Evolutionary conservation across 148 eudicot species (phyloP).

Genomic region (Cornus suecica): DNA sequence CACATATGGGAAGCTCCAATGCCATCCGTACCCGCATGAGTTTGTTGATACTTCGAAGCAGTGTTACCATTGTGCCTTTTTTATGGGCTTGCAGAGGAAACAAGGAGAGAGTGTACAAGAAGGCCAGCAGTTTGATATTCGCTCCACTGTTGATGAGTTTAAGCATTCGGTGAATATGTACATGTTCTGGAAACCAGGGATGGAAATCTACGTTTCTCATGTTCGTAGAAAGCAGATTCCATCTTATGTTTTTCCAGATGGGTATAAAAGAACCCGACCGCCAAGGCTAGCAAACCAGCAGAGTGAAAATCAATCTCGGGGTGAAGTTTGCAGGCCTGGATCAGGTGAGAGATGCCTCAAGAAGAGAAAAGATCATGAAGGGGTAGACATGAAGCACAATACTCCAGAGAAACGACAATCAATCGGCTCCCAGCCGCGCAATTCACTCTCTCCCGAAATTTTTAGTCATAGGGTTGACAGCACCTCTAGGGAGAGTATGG

Average conservation of each 20-base stretch:
- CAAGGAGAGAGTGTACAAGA: constrained; percentile 68
- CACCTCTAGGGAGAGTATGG: constrained; percentile 6
- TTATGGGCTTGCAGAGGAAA: constrained; percentile 81
- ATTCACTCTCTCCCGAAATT: constrained; percentile 50
- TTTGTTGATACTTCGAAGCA: constrained; percentile 54
- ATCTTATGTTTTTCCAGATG: constrained; percentile 56
- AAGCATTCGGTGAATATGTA: constrained; percentile 56
- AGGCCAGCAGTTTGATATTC: constrained; percentile 80
- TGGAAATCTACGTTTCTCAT: constrained; percentile 74
- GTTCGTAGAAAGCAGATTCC: constrained; percentile 72
- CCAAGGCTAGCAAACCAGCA: constrained; percentile 31
- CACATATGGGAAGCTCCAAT: constrained; percentile 72
- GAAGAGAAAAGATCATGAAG: constrained; percentile 38
- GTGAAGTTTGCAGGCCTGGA: constrained; percentile 20
- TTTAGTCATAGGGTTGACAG: constrained; percentile 15
- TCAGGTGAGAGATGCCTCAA: constrained; percentile 33
- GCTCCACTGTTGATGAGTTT: constrained; percentile 71
- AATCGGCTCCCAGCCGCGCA: constrained; percentile 33
- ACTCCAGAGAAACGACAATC: constrained; percentile 34
- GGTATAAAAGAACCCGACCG: constrained; percentile 40
- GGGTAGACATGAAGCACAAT: constrained; percentile 8
- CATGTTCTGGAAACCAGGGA: constrained; percentile 77
- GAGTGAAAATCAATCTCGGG: constrained; percentile 18
- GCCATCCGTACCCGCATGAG: constrained; percentile 84
- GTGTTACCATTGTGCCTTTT: constrained; percentile 67